Evolutionary conservation across 805 yeast genomes (phyloP), one percentile per base, ranked within the genome.

Genomic region (Saturnispora zaruensis): DNA sequence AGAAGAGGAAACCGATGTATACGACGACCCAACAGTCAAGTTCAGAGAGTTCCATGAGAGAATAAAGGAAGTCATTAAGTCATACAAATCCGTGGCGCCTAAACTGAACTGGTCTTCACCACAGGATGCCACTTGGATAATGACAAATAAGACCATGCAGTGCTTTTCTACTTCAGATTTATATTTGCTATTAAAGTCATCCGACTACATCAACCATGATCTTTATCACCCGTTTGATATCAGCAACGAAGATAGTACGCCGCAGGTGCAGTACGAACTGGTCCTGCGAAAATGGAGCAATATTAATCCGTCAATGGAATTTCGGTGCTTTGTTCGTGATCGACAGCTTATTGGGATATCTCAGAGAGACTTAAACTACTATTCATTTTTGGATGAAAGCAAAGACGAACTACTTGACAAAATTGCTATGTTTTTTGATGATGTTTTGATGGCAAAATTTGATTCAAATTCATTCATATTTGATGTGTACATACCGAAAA

Each of bases 51-150:
- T 89, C 20, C 95, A 90, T 59, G 57, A 68, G 0, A 57, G 70
- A 41, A 71, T 91, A 16, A 67, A 68, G 33, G 51, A 57, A 0
- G 60, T 72, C 0, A 76, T 93, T 13, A 52, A 55, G 3, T 69
- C 72, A 41, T 68, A 75, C 44, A 84, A 84, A 0, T 68, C 78
- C 1, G 87, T 89, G 2, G 75, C 87, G 1, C 98, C 98, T 1
- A 93, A 93, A 61, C 69, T 91, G 57, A 93, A 93, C 70, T 93
- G 99, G 99, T 88, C 97, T 0, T 85, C 96, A 1, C 99, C 99
- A 1, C 83, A 82, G 61, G 99, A 93, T 67, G 87, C 98, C 1
- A 77, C 82, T 0, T 93, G 98, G 99, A 91, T 93, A 20, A 68
- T 85, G 59, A 75, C 93, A 2, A 80, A 84, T 30, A 86, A 87